These are phyloP conservation scores for Oenanthe sinensis DNA, from an alignment of 129 eudicot genomes.

Conservation along the genomic window DNA sequence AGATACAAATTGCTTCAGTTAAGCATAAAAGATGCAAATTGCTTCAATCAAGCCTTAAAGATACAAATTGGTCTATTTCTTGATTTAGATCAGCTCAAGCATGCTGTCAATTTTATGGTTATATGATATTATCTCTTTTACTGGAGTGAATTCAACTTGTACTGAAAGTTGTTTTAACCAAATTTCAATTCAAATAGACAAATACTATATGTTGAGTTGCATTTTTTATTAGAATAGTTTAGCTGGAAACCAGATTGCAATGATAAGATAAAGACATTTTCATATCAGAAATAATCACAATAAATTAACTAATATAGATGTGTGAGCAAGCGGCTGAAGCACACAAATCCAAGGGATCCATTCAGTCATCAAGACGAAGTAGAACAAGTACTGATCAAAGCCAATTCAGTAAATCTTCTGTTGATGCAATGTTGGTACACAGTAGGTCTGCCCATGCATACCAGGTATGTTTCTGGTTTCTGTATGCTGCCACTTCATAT, in stretches of 20 bases:
- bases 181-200: background rate
- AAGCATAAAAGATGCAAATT: background rate
- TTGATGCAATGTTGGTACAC: constrained; percentile 75
- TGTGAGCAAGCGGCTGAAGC: constrained; percentile 98
- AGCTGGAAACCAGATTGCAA: background rate
- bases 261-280: background rate
- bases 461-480: constrained; percentile 41
- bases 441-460: constrained; percentile 32
- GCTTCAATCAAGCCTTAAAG: background rate
- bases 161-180: background rate
- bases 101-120: background rate
- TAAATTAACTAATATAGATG: constrained; percentile 33
- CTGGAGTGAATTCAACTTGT: background rate
- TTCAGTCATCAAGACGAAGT: constrained; percentile 70
- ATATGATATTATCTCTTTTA: background rate
- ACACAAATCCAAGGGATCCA: constrained; percentile 81
- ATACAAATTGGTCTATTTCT: background rate
- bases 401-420: constrained; percentile 69
- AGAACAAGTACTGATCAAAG: constrained; percentile 49
- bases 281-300: background rate
- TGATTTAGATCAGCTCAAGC: background rate
- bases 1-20: background rate
- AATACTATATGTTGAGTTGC: background rate
- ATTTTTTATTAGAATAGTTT: background rate
- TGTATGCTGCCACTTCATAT: background rate